Conservation (phyloP, 352 stramenopile genomes). For the Hyaloperonospora brassicae region DNA sequence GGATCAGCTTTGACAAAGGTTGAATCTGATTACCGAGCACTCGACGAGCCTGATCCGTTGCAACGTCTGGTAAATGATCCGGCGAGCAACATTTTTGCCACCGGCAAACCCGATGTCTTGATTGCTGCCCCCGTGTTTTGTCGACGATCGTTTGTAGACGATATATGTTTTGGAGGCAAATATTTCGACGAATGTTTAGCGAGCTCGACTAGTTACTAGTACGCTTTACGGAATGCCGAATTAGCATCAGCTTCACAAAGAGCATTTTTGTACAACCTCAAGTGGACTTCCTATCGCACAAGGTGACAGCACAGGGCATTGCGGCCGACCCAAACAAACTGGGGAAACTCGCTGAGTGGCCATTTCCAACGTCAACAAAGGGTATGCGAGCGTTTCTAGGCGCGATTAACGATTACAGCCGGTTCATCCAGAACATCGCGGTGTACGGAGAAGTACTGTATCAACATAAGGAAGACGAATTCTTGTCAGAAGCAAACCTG, state of each 20-base stretch:
- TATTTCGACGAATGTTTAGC: background rate
- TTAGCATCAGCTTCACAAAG: constrained; percentile 22
- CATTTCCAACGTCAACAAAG: constrained; percentile 14
- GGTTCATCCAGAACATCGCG: constrained; percentile 23
- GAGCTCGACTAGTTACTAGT: constrained; percentile 7
- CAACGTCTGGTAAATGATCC: no score
- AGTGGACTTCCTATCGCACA: constrained; percentile 16
- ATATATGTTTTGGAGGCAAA: constrained; percentile 4
- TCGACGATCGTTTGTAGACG: constrained; percentile 1
- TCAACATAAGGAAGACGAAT: no score
- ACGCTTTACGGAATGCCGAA: constrained; percentile 13
- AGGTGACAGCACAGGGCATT: constrained; percentile 1
- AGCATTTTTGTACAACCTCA: constrained; percentile 10
- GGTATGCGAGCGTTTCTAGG: constrained; percentile 18
- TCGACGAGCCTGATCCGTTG: no score
- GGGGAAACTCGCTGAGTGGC: constrained; percentile 1
- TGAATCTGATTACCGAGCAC: no score
- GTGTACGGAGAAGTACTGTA: constrained; percentile 12
- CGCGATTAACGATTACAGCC: constrained; percentile 22
- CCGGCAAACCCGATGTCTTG: no score
- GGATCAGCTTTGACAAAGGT: no score
- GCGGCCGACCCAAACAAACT: constrained; percentile 9
- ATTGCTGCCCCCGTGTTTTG: no score
- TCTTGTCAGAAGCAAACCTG: no score
- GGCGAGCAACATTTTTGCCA: no score